Percentiles rank a stretch among this genome's conserved stretches.
These are phyloP conservation scores for Paraphoma sp. DNA, from an alignment of 2,329 filamentous ascomycete species.

Conservation along the genomic window DNA sequence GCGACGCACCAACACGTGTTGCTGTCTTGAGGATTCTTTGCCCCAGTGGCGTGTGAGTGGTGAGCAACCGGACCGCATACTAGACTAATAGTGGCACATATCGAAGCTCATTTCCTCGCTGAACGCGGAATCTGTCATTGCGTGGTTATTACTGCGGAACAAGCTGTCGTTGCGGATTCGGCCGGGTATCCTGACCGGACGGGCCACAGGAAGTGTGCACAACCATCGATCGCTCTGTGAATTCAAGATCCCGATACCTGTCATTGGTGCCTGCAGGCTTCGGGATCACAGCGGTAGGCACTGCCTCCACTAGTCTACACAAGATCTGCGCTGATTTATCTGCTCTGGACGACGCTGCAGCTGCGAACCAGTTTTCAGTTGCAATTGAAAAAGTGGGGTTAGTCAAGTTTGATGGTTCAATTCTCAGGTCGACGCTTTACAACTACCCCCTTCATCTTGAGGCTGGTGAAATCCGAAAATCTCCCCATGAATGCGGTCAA, in stretches of 20 bases:
- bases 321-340: neutral
- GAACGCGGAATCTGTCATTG: neutral
- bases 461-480: neutral
- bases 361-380: neutral
- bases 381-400: neutral
- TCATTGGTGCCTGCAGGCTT: neutral
- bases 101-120: neutral
- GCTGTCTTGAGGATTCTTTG: neutral
- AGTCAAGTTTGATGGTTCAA: no score
- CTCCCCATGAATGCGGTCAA: neutral
- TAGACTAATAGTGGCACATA: neutral
- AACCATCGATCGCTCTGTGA: neutral
- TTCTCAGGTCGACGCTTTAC: no score
- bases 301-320: neutral
- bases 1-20: conserved; percentile 3
- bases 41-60: neutral
- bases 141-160: neutral
- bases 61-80: neutral
- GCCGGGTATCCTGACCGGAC: neutral
- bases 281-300: neutral
- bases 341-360: neutral
- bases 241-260: neutral
- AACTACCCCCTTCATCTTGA: no score
- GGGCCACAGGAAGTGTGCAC: neutral
- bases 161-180: neutral